These are phyloP conservation scores for Agaricales sp. DNA, from an alignment of 1,284 basidiomycete genomes.

Conservation along the genomic window DNA sequence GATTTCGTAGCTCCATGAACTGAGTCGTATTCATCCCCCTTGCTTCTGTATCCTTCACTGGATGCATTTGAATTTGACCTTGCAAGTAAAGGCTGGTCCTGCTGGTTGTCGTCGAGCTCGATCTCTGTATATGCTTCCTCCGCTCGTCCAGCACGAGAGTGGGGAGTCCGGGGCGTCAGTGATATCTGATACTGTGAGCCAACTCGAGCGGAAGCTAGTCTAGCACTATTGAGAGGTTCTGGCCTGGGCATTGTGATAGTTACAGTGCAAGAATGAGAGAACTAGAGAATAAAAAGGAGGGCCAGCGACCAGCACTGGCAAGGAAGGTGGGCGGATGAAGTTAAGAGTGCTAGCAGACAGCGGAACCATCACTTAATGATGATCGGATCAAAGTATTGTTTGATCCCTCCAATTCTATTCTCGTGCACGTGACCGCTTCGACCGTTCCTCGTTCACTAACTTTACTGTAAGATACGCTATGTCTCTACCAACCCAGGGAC, in stretches of 20 bases:
- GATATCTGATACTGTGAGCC: slow-evolving; percentile 27
- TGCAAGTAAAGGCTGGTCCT: slow-evolving; percentile 26
- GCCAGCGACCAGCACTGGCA: background rate
- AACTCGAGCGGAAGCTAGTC: slow-evolving; percentile 20
- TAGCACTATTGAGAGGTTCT: slow-evolving; percentile 21
- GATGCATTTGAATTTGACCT: slow-evolving; percentile 29
- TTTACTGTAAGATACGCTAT: no score
- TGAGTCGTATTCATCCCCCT: slow-evolving; percentile 25
- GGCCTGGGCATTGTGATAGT: slow-evolving; percentile 23
- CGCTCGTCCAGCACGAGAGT: slow-evolving; percentile 44
- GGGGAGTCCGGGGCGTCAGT: slow-evolving; percentile 56
- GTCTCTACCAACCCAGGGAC: slow-evolving; percentile 76
- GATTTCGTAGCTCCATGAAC: background rate
- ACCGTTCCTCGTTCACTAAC: no score
- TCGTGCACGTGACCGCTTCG: no score
- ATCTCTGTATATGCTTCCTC: slow-evolving; percentile 41
- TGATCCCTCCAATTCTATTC: no score
- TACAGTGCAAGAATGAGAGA: background rate
- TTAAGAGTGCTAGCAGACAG: no score
- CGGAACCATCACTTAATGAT: no score
- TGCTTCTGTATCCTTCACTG: slow-evolving; percentile 26
- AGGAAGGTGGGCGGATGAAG: no score
- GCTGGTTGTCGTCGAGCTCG: slow-evolving; percentile 28
- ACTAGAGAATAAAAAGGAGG: background rate
- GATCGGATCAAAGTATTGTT: no score